Evolutionary conservation across 2,329 filamentous ascomycete species (phyloP).

Genomic region (Pseudocercospora vitis): DNA sequence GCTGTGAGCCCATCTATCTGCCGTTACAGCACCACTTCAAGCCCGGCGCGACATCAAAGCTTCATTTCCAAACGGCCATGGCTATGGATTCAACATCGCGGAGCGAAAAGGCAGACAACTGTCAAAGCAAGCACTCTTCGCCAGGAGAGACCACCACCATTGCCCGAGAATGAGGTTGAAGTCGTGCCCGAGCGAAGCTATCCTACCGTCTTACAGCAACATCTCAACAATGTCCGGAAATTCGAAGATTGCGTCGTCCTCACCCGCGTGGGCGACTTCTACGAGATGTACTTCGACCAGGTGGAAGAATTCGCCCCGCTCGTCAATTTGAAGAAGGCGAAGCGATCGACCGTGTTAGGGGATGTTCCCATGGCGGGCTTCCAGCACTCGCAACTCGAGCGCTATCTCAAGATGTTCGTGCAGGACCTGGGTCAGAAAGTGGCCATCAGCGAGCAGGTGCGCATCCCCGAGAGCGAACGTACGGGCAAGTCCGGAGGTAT

Average conservation of each 20-base stretch:
- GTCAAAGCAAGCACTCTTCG: slow-evolving; percentile 50
- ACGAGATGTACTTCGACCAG: slow-evolving; percentile 96
- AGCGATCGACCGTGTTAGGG: slow-evolving; percentile 75
- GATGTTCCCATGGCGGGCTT: slow-evolving; percentile 93
- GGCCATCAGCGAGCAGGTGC: slow-evolving; percentile 90
- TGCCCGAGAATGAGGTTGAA: slow-evolving; percentile 47
- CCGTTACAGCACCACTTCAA: background rate
- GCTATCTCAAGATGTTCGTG: slow-evolving; percentile 88
- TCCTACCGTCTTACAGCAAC: slow-evolving; percentile 86
- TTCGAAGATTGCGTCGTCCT: slow-evolving; percentile 89
- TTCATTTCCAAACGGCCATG: slow-evolving; percentile 11
- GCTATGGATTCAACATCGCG: slow-evolving; percentile 19
- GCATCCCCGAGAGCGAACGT: slow-evolving; percentile 55
- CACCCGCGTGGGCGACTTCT: slow-evolving; percentile 92
- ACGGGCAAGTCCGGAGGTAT: slow-evolving; percentile 71
- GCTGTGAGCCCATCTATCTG: background rate
- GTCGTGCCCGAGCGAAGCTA: slow-evolving; percentile 56
- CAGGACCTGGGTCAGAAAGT: slow-evolving; percentile 89
- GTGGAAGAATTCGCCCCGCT: slow-evolving; percentile 84
- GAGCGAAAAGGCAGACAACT: slow-evolving; percentile 43
- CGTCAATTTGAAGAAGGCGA: slow-evolving; percentile 81
- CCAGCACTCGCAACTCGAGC: slow-evolving; percentile 86
- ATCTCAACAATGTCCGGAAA: slow-evolving; percentile 82
- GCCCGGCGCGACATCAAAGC: background rate
- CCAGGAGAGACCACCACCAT: slow-evolving; percentile 55